Conservation (phyloP, 768 basidiomycete genomes). For the Leccinum aurantiacum region DNA sequence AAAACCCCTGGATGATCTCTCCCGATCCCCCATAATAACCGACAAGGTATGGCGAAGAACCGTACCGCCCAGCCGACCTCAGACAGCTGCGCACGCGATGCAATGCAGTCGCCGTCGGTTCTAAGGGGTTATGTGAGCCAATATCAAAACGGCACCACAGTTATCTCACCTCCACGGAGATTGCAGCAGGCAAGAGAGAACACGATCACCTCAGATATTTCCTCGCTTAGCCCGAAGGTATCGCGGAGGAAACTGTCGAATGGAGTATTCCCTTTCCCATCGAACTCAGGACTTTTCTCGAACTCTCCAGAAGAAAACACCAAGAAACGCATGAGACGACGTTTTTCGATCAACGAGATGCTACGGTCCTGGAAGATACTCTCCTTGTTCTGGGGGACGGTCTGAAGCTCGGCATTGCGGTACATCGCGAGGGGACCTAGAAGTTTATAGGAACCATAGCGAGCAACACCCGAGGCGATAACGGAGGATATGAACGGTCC, state of each 20-base stretch:
- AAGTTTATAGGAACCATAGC: constrained; percentile 89
- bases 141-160: neutral
- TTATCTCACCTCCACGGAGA: constrained; percentile 50
- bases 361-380: constrained; percentile 86
- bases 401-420: constrained; percentile 47
- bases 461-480: constrained; percentile 78
- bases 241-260: constrained; percentile 66
- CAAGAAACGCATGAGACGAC: constrained; percentile 89
- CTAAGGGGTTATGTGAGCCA: constrained; percentile 38
- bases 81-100: constrained; percentile 72
- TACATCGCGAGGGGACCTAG: constrained; percentile 70
- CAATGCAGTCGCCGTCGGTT: constrained; percentile 64
- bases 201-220: constrained; percentile 59
- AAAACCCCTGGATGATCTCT: constrained; percentile 90
- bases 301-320: constrained; percentile 78
- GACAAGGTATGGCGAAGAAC: constrained; percentile 85
- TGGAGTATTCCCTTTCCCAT: constrained; percentile 52
- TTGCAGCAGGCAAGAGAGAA: constrained; percentile 78
- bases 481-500: constrained; percentile 80
- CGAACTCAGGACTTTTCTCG: constrained; percentile 58
- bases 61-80: constrained; percentile 81
- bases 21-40: constrained; percentile 94
- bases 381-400: constrained; percentile 88
- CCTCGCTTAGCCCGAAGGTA: constrained; percentile 59
- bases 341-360: constrained; percentile 79